Base-by-base conservation (phyloP, 768 basidiomycete species). In the Mycena latifolia region DNA sequence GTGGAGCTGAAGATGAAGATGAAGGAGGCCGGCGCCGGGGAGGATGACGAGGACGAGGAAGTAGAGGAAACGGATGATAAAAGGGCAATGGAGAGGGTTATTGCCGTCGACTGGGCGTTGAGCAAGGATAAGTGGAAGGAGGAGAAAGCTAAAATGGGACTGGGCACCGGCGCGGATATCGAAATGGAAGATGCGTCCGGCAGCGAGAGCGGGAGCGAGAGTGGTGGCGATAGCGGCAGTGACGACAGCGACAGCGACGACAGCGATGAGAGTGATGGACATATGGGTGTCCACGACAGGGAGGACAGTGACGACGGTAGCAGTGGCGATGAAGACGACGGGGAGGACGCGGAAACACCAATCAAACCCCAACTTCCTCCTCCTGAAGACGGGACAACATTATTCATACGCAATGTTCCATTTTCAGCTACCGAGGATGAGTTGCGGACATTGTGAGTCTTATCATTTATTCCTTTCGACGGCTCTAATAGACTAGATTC, bases 51-150 rank as follows among this genome's bases (percentile, higher is more conserved):
- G 37, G 74, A 77, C 53, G 76, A 77, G 56, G 77, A 77, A 22
- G 80, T 73, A 17, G 81, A 80, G 53, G 76, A 77, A 41, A 72
- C 71, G 46, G 74, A 75, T 22, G 75, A 77, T 65, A 80, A 79
- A 70, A 75, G 73, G 45, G 76, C 78, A 0, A 79, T 76, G 2
- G 88, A 86, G 73, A 82, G 95, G 56, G 80, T 88, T 18, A 93
- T 97, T 41, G 95, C 95, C 9, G 97, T 99, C 28, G 96, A 98
- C 80, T 98, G 95, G 94, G 97, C 96, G 5, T 77, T 98, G 75
- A 94, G 95, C 76, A 97, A 98, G 79, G 92, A 93, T 52, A 92
- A 89, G 78, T 98, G 94, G 94, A 85, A 94, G 76, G 89, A 92
- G 75, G 92, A 90, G 71, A 88, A 89, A 77, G 85, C 84, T 48